A percentile compares a stretch with the other conserved stretches of the same genome.
Conservation (phyloP, 2,329 filamentous ascomycete genomes). For the Thielaviopsis musarum region DNA sequence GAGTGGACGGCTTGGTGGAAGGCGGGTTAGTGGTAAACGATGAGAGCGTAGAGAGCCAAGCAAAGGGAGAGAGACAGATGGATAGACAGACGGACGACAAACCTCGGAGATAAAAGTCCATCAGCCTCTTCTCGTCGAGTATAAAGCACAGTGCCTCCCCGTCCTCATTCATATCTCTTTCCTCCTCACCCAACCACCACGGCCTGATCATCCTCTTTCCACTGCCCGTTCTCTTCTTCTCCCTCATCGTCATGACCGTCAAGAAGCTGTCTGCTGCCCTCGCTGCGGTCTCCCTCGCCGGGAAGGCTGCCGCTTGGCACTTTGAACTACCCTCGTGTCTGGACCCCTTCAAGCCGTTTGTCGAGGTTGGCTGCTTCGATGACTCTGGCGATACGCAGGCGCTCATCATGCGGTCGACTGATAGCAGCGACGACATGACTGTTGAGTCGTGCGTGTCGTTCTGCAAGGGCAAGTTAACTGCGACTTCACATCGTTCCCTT, state of each 20-base stretch:
- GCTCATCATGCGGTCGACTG: constrained; percentile 26
- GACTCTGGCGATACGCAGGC: constrained; percentile 18
- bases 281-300: constrained; percentile 23
- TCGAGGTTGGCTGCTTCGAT: constrained; percentile 33
- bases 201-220: neutral
- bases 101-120: neutral
- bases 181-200: neutral
- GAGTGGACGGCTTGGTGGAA: no score
- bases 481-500: neutral
- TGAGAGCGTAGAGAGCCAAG: no score
- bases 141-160: neutral
- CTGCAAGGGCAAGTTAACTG: constrained; percentile 31
- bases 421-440: constrained; percentile 26
- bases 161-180: neutral
- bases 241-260: constrained; percentile 18
- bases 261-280: constrained; percentile 21
- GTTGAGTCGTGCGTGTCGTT: constrained; percentile 29
- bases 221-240: constrained; percentile 1
- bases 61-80: no score
- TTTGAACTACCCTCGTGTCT: constrained; percentile 28
- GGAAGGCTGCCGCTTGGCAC: constrained; percentile 24
- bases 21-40: no score
- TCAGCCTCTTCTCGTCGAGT: neutral
- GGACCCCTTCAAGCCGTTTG: constrained; percentile 28
- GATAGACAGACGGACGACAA: neutral